Base-by-base conservation (phyloP, 2,329 filamentous ascomycete species). In the Aureobasidium sp. region DNA sequence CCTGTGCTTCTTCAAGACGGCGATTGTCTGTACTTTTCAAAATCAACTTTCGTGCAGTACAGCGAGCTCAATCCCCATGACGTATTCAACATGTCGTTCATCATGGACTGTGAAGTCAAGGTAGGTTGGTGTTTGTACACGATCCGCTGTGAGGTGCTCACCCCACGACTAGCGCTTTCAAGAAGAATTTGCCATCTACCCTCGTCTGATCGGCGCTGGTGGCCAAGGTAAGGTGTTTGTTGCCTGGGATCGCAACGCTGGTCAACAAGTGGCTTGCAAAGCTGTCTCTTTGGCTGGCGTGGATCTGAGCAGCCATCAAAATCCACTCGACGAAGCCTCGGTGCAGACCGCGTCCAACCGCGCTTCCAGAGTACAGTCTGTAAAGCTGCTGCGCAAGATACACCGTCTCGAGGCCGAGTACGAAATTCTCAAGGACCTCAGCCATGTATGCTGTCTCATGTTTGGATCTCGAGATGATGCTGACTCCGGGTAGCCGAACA, bases 221-320 rank as follows among this genome's bases (percentile, higher is more conserved):
- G 76, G 74, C 2, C 77, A 78, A 66, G 81, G 81, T 9, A 73
- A 73, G 43, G 81, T 87, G 3, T 77, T 81, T 60, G 73, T 85
- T 10, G 82, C 80, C 5, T 68, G 79, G 2, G 78, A 88, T 17
- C 69, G 74, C 25, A 70, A 69, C 7, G 81, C 79, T 0, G 75
- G 78, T 38, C 78, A 77, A 60, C 87, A 90, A 66, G 64, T 89
- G 21, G 86, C 85, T 11, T 90, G 87, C 74, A 90, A 90, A 66
- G 71, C 89, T 9, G 74, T 88, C 55, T 75, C 81, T 57, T 67
- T 87, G 23, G 42, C 38, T 19, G 43, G 58, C 8, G 46, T 50
- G n/a, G n/a, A 42, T 3, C 25, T 60, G 9, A 25, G 9, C 15
- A 6, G 21, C 4, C n/a, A 37, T 19, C 46, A 42, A 35, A 15